These are phyloP conservation scores for Hura crepitans DNA, from an alignment of 441 rosid genomes.

Conservation along the genomic window DNA sequence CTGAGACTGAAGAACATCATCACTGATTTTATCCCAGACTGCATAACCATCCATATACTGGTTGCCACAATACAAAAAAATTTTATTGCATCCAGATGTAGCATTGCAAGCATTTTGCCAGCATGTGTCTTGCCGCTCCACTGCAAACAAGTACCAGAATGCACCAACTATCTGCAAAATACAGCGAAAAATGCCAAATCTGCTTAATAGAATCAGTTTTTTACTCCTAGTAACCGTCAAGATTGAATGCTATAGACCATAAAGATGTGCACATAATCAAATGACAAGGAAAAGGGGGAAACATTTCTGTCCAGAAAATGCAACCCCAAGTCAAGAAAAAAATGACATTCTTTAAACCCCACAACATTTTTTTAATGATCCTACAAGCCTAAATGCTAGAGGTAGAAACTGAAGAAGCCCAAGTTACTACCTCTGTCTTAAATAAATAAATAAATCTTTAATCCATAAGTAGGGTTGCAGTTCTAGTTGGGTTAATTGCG, in stretches of 20 bases:
- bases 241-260: neutral
- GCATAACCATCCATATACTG: constrained; percentile 38
- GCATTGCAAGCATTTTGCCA: constrained; percentile 55
- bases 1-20: constrained; percentile 26
- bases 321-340: neutral
- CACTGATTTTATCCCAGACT: constrained; percentile 41
- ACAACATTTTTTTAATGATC: neutral
- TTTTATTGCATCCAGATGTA: constrained; percentile 31
- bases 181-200: neutral
- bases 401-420: neutral
- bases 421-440: neutral
- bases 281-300: neutral
- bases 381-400: neutral
- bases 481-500: neutral
- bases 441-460: neutral
- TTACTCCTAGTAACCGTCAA: neutral
- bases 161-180: constrained; percentile 82
- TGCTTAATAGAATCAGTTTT: neutral
- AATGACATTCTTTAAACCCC: constrained; percentile 6
- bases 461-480: neutral
- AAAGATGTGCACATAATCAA: neutral
- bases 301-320: neutral
- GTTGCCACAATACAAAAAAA: constrained; percentile 76
- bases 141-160: constrained; percentile 85
- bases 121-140: constrained; percentile 78